Percentiles rank a stretch among this genome's conserved stretches.
Conservation (phyloP, 805 yeast species). For the Yarrowia phangngaensis region DNA sequence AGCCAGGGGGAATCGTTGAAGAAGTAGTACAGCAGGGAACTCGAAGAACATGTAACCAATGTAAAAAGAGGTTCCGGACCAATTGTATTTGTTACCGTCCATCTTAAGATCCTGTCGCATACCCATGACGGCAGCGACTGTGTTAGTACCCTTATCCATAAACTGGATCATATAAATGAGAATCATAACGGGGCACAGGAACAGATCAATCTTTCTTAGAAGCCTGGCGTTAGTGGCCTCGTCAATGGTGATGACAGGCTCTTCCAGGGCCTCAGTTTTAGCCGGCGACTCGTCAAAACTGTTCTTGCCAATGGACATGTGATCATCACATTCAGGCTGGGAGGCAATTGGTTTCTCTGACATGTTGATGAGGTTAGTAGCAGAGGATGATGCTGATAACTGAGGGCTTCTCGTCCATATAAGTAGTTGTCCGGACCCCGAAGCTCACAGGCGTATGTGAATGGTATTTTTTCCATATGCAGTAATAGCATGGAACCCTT, state of each 20-base stretch:
- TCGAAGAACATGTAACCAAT: constrained; percentile 62
- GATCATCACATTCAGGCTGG: no score
- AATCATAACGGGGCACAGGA: constrained; percentile 51
- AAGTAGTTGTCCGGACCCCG: no score
- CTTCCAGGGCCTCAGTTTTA: no score
- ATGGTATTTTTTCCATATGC: no score
- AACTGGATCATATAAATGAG: constrained; percentile 50
- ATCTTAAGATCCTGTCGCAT: constrained; percentile 46
- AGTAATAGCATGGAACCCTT: no score
- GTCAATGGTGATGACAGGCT: not conserved
- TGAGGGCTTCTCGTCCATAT: no score
- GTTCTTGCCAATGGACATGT: no score
- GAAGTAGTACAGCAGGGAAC: constrained; percentile 45
- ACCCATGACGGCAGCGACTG: constrained; percentile 55
- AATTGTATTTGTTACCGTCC: constrained; percentile 43
- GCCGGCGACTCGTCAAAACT: no score
- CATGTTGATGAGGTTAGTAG: no score
- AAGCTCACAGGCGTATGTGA: no score
- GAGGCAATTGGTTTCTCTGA: no score
- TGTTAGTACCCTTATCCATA: constrained; percentile 57
- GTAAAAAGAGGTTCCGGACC: constrained; percentile 61
- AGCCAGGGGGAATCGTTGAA: constrained; percentile 58
- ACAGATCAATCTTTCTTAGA: constrained; percentile 50
- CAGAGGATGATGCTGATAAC: no score
- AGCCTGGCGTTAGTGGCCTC: constrained; percentile 30